Evolutionary conservation across 768 basidiomycete genomes (phyloP).

Genomic region (Kwoniella dejecticola): DNA sequence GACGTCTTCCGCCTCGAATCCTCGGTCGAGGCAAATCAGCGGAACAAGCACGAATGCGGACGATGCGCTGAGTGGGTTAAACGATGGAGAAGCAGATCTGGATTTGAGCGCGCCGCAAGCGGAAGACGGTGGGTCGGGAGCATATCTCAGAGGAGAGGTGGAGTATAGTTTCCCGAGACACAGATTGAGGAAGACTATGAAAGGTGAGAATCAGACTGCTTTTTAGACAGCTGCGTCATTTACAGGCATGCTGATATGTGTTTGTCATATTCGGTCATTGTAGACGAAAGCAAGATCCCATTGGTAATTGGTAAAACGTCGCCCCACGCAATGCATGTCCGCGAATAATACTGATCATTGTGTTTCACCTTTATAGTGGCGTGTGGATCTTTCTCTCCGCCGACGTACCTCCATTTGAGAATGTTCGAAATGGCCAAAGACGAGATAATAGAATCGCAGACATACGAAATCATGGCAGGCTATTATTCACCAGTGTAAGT

Average conservation of each 20-base stretch:
- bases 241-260: neutral
- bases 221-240: neutral
- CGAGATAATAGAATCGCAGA: slow-evolving; percentile 81
- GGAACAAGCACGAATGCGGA: slow-evolving; percentile 1
- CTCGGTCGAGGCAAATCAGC: neutral
- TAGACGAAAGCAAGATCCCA: slow-evolving; percentile 63
- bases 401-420: slow-evolving; percentile 92
- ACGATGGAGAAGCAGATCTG: slow-evolving; percentile 56
- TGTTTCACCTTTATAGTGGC: slow-evolving; percentile 62
- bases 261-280: neutral
- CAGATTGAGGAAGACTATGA: slow-evolving; percentile 50
- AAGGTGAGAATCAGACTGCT: slow-evolving; percentile 51
- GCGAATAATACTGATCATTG: neutral
- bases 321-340: slow-evolving; percentile 5
- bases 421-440: slow-evolving; percentile 99
- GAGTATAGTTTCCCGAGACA: slow-evolving; percentile 56
- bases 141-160: slow-evolving; percentile 49
- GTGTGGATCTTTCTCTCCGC: slow-evolving; percentile 96
- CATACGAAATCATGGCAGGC: slow-evolving; percentile 91
- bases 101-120: slow-evolving; percentile 51
- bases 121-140: slow-evolving; percentile 44
- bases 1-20: too few species aligned
- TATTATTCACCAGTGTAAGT: slow-evolving; percentile 85
- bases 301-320: slow-evolving; percentile 64
- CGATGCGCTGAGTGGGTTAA: slow-evolving; percentile 49